Base-by-base conservation (phyloP, 176 grass and related monocot genomes). In the Raddia guianensis region DNA sequence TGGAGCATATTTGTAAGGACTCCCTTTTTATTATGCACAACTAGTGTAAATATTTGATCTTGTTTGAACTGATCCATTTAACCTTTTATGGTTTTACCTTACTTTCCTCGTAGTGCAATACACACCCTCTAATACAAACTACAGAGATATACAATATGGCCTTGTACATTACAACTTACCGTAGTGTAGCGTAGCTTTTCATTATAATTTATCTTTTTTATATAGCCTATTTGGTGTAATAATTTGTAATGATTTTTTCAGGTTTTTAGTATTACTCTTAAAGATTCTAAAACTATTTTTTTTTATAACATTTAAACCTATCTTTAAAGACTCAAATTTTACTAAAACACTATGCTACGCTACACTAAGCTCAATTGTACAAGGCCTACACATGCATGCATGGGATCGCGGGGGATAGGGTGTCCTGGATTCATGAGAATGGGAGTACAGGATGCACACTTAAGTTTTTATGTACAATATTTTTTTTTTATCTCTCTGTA, bases 31-130 rank as follows among this genome's bases (percentile, higher is more conserved):
- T 54, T n/a, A 16, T 8, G 49, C 12, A 55, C 35, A 66, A 19
- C 52, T 11, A 13, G 3, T 75, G 49, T 75, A 66, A 32, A 56
- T 46, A 35, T 55, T 74, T 66, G 13, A 66, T 65, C 19, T 43
- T 44, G 44, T 18, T 7, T 6, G 5, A 66, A 32, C 19, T 46
- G 34, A 45, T 66, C 49, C 2, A 11, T 65, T 74, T 74, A 74
- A 74, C 46, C 12, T 16, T 63, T 64, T 16, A 16, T 84, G 54
- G 21, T 82, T 70, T 74, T 52, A 63, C n/a, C 57, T 15, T 70
- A 49, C 42, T n/a, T 62, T 72, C 11, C 3, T 66, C 48, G 44
- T 66, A 64, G 7, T 27, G 12, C 14, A 65, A 64, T 46, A 32
- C 10, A 62, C 52, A 45, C 45, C 46, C 14, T 72, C 46, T 47